A percentile compares a stretch with the other conserved stretches of the same genome.
These are phyloP conservation scores for Nakazawaea molendinolei DNA, from an alignment of 805 yeast species.

Conservation along the genomic window DNA sequence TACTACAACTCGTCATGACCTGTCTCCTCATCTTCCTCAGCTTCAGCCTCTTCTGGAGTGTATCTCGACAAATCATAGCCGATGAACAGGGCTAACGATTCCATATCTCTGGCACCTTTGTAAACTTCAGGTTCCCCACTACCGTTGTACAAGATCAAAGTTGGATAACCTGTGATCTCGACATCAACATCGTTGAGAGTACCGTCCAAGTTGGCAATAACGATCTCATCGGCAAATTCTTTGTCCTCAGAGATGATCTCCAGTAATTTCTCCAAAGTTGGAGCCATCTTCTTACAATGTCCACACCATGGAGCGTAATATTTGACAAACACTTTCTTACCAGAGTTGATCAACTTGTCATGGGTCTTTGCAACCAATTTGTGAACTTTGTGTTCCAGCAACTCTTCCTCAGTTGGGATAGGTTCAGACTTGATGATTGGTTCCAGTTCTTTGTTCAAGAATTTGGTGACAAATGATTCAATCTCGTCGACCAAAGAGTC, in stretches of 20 bases:
- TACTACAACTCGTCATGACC: slow-evolving; percentile 15
- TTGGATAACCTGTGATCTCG: slow-evolving; percentile 86
- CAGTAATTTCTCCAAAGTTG: slow-evolving; percentile 83
- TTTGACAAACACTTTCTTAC: slow-evolving; percentile 63
- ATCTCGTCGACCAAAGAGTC: slow-evolving; percentile 45
- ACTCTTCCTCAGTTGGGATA: slow-evolving; percentile 52
- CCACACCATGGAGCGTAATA: slow-evolving; percentile 99
- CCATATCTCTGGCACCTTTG: slow-evolving; percentile 68
- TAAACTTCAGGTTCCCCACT: slow-evolving; percentile 62
- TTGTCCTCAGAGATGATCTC: slow-evolving; percentile 49
- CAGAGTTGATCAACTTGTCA: slow-evolving; percentile 54
- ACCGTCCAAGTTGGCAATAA: slow-evolving; percentile 85
- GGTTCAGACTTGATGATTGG: slow-evolving; percentile 82
- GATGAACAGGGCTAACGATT: slow-evolving; percentile 63
- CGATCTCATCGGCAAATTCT: slow-evolving; percentile 45
- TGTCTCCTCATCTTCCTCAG: slow-evolving; percentile 23
- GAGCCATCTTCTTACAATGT: slow-evolving; percentile 89
- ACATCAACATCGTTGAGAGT: slow-evolving; percentile 84
- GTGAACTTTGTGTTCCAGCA: slow-evolving; percentile 62
- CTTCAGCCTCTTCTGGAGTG: slow-evolving; percentile 21
- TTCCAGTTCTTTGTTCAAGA: slow-evolving; percentile 53
- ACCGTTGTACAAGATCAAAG: slow-evolving; percentile 86
- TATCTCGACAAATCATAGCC: slow-evolving; percentile 52
- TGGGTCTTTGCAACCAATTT: slow-evolving; percentile 82
- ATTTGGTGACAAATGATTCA: slow-evolving; percentile 56